These are phyloP conservation scores for Komagataea norvegica DNA, from an alignment of 1,139 yeast species.

Conservation along the genomic window DNA sequence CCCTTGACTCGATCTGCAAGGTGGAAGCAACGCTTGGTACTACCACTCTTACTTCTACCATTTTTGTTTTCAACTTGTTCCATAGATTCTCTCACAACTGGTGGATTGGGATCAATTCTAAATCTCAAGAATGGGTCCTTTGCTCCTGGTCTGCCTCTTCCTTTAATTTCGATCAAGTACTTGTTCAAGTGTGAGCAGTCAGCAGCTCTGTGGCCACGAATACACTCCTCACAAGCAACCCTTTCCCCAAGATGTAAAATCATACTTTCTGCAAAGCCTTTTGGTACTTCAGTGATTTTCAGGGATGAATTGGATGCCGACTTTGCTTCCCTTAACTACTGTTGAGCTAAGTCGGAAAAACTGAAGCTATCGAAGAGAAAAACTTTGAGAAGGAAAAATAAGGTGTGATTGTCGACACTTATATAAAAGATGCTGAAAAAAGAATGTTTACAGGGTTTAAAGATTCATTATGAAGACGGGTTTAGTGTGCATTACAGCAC, in stretches of 20 bases:
- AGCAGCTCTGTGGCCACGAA: conserved; percentile 88
- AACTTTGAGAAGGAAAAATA: neutral
- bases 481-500: neutral
- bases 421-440: neutral
- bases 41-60: conserved; percentile 9
- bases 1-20: conserved; percentile 15
- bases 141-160: conserved; percentile 71
- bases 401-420: neutral
- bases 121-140: conserved; percentile 13
- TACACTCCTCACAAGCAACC: conserved; percentile 87
- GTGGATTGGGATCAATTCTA: conserved; percentile 14
- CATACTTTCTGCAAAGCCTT: too few relatives aligned
- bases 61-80: conserved; percentile 15
- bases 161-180: conserved; percentile 79
- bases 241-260: conserved; percentile 79
- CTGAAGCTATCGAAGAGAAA: neutral
- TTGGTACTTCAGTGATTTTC: too few relatives aligned
- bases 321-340: too few relatives aligned
- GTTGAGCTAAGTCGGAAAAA: too few relatives aligned
- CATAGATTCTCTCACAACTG: conserved; percentile 1
- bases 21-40: conserved; percentile 15
- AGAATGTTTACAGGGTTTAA: neutral
- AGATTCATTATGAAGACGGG: neutral
- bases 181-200: conserved; percentile 78
- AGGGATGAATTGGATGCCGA: too few relatives aligned